These are phyloP conservation scores for Skeletonema potamos DNA, from an alignment of 108 stramenopile genomes.

Conservation along the genomic window DNA sequence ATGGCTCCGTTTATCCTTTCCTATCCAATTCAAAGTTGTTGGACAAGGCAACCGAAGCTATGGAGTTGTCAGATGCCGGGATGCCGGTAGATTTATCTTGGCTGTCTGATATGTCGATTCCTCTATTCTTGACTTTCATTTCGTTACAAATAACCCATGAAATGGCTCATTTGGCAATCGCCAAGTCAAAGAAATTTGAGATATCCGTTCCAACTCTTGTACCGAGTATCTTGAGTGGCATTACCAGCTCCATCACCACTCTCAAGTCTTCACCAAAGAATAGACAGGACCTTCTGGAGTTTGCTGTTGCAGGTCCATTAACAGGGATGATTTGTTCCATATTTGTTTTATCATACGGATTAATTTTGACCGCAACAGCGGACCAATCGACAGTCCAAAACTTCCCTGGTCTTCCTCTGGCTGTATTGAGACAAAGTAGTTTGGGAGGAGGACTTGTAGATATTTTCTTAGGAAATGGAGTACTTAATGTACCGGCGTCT, in stretches of 20 bases:
- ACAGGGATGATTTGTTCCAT: conserved; percentile 69
- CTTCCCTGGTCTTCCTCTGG: conserved; percentile 72
- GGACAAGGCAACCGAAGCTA: conserved; percentile 62
- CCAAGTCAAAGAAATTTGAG: conserved; percentile 53
- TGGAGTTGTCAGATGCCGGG: conserved; percentile 71
- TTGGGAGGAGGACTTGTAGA: conserved; percentile 81
- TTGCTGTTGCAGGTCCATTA: conserved; percentile 74
- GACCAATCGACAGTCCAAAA: conserved; percentile 51
- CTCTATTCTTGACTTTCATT: conserved; percentile 70
- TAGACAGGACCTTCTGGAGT: conserved; percentile 74
- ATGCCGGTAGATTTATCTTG: conserved; percentile 69
- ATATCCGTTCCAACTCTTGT: conserved; percentile 75
- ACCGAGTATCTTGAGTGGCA: conserved; percentile 76
- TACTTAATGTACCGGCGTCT: conserved; percentile 70
- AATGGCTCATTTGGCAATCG: conserved; percentile 57
- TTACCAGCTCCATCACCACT: conserved; percentile 70
- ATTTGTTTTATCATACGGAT: conserved; percentile 53
- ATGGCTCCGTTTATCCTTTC: conserved; percentile 80
- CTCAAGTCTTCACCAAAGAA: conserved; percentile 73
- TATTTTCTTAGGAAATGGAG: conserved; percentile 59
- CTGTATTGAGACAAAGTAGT: conserved; percentile 71
- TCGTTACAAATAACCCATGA: conserved; percentile 71
- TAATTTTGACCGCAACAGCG: conserved; percentile 51
- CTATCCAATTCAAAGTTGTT: conserved; percentile 66
- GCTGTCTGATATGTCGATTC: conserved; percentile 73